Percentiles rank a stretch among this genome's conserved stretches.
Evolutionary conservation across 345 rosid genomes (phyloP).

Genomic region (Psidium guajava): DNA sequence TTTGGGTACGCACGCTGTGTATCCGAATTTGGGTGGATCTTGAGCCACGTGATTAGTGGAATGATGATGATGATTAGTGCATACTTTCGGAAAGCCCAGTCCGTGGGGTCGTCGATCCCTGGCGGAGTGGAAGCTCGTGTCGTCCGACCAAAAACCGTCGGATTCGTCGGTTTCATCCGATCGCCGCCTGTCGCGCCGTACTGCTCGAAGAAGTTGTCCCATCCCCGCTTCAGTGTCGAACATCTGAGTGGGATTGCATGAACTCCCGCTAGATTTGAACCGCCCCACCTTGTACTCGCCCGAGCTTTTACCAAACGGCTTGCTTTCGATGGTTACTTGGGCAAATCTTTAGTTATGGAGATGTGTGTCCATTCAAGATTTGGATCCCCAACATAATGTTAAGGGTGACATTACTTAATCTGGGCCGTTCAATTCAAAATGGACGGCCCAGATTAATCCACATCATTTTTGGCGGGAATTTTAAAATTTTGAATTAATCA

Average conservation of each 20-base stretch:
- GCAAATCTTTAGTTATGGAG: background rate
- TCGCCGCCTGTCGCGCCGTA: background rate
- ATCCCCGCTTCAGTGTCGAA: background rate
- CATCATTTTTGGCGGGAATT: no score
- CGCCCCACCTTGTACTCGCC: background rate
- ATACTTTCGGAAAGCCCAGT: background rate
- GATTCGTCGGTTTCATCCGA: no score
- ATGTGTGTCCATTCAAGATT: no score
- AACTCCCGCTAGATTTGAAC: background rate
- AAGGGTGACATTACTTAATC: no score
- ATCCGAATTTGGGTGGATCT: background rate
- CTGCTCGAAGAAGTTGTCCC: no score
- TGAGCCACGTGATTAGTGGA: background rate
- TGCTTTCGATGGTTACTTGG: background rate
- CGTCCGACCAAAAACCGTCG: background rate
- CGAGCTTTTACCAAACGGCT: background rate
- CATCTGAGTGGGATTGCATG: background rate
- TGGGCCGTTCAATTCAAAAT: no score
- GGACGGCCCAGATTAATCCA: no score
- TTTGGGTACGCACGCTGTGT: background rate
- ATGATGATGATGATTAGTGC: background rate
- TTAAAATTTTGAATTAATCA: no score
- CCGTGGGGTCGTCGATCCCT: background rate
- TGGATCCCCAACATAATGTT: no score
- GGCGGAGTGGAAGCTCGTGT: background rate